Base-by-base conservation (phyloP, 805 yeast species). In the Ogataea siamensis region DNA sequence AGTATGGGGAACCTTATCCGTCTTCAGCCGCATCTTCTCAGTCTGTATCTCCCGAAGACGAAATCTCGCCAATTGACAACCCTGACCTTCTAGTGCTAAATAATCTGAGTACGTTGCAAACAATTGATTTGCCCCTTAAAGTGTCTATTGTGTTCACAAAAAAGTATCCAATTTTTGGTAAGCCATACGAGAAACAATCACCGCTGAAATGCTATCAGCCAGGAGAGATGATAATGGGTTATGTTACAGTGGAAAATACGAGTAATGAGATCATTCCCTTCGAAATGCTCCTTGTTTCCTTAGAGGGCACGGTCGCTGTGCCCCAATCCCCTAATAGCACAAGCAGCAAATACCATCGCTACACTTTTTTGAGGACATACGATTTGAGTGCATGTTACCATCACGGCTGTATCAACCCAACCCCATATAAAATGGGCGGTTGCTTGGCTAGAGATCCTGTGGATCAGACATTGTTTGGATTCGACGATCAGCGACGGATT, bases 221-320 rank as follows among this genome's bases (percentile, higher is more conserved):
- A 9, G 87, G 87, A n/a, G 88, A 82, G 52, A 66, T 67, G 14
- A 65, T 83, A 10, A 71, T 75, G 50, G 91, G 91, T 0, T 76
- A 71, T 48, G 60, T 73, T 6, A 46, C 56, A 0, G 62, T 76
- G 14, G 60, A 63, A 35, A 78, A 77, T 49, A 60, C 49, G 5
- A 57, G 74, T 2, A 36, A 53, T 1, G 46, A 58, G 12, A 61
- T 67, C 0, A 63, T 81, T 14, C 72, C 73, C 2, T 83, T 80
- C 51, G 83, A 80, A 47, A 76, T 77, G 78, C 74, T 81, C 51
- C 67, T 74, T 37, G 72, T 78, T 6, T 64, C 78, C 2, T 62
- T 79, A 21, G 84, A 78, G 50, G 84, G 83, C 1, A 58, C 55
- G 12, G 53, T 62, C 17, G 62, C 66, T 4, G 39, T 58, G 0